These are phyloP conservation scores for Fusarium palustre DNA, from an alignment of 2,329 filamentous ascomycete species.

Conservation along the genomic window DNA sequence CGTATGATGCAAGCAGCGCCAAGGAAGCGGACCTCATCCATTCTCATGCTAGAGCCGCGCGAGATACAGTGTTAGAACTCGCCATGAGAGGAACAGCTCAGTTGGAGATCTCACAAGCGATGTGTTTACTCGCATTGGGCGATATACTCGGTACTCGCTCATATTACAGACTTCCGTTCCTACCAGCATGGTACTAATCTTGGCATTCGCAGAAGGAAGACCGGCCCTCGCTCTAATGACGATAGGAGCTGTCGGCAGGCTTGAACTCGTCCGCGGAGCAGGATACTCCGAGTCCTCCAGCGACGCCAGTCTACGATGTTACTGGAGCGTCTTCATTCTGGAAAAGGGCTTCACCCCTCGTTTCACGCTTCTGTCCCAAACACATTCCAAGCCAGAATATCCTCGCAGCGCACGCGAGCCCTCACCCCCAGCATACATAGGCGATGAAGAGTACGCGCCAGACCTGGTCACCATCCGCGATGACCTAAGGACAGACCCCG, in stretches of 20 bases:
- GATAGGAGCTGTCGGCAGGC: conserved; percentile 34
- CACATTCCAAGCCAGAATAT: conserved; percentile 16
- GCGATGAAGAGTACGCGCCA: conserved; percentile 31
- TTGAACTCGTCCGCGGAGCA: conserved; percentile 32
- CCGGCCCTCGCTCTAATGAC: conserved; percentile 38
- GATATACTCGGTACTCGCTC: conserved; percentile 19
- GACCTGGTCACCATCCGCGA: conserved; percentile 37
- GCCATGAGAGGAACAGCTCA: conserved; percentile 33
- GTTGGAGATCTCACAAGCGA: conserved; percentile 24
- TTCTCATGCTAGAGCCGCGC: conserved; percentile 13
- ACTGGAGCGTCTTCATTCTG: conserved; percentile 41
- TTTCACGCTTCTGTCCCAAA: conserved; percentile 15
- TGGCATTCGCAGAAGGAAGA: conserved; percentile 4
- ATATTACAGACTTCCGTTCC: fast-evolving
- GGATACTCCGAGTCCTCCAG: conserved; percentile 7
- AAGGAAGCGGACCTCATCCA: conserved; percentile 30
- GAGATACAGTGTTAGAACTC: conserved; percentile 20
- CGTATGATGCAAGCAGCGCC: conserved; percentile 22
- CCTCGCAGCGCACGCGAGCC: conserved; percentile 33
- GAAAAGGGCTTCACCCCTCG: conserved; percentile 38
- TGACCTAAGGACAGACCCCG: conserved; percentile 16
- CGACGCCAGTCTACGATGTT: conserved; percentile 35
- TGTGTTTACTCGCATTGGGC: conserved; percentile 16
- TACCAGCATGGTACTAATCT: not conserved
- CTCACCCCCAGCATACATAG: conserved; percentile 11